A percentile compares a stretch with the other conserved stretches of the same genome.
Conservation (phyloP, 768 basidiomycete genomes). For the Leucosporidium scottii region DNA sequence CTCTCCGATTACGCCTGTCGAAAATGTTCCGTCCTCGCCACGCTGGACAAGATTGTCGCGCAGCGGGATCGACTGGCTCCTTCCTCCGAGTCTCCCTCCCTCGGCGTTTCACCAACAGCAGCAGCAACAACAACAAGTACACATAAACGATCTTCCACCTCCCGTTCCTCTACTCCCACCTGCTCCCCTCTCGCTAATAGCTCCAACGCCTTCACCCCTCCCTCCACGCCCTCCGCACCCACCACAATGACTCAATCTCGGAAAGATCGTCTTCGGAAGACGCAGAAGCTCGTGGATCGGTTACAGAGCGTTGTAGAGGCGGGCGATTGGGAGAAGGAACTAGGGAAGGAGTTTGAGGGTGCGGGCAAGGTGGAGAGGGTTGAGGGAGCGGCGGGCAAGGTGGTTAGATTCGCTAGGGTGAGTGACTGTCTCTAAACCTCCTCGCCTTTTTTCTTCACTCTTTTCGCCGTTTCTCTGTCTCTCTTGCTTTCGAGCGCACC, state of each 20-base stretch:
- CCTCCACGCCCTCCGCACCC: slow-evolving; percentile 20
- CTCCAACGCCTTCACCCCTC: no score
- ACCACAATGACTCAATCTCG: slow-evolving; percentile 56
- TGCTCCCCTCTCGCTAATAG: slow-evolving; percentile 28
- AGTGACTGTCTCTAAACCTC: no score
- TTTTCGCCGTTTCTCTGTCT: background rate
- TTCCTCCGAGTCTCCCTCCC: slow-evolving; percentile 4
- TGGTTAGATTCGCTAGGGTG: slow-evolving; percentile 85
- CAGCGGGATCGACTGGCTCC: slow-evolving; percentile 57
- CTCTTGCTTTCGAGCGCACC: background rate
- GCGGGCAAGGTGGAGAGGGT: slow-evolving; percentile 61
- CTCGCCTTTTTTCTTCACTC: no score
- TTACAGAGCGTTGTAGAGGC: slow-evolving; percentile 62
- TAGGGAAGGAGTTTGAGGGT: slow-evolving; percentile 54
- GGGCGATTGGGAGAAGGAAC: slow-evolving; percentile 72
- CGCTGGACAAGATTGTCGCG: slow-evolving; percentile 56
- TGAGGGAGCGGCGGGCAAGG: slow-evolving; percentile 71
- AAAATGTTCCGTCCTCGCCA: slow-evolving; percentile 76
- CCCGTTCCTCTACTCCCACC: slow-evolving; percentile 1
- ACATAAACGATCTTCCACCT: background rate
- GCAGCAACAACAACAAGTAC: slow-evolving; percentile 1
- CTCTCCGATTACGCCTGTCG: slow-evolving; percentile 82
- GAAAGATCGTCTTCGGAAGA: slow-evolving; percentile 68
- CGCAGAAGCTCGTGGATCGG: slow-evolving; percentile 56
- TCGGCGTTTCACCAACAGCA: background rate